Evolutionary conservation across 345 rosid species (phyloP).

Genomic region (Erodium maritimum): DNA sequence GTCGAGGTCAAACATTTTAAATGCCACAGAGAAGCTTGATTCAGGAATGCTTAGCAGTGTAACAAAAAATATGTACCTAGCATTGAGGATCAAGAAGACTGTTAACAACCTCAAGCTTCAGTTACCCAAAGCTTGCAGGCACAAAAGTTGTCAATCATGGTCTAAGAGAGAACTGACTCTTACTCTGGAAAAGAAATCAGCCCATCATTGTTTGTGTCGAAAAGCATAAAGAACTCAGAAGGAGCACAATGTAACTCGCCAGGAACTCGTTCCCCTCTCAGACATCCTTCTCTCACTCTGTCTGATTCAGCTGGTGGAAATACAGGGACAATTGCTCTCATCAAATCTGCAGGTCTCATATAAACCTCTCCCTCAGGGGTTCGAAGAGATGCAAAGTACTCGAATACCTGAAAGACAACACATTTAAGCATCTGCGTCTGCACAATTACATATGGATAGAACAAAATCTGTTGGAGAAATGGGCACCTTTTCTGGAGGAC

Average conservation of each 20-base stretch:
- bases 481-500: constrained; percentile 87
- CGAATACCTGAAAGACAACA: constrained; percentile 45
- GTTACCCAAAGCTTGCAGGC: neutral
- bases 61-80: constrained; percentile 87
- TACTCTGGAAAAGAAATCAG: constrained; percentile 88
- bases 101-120: neutral
- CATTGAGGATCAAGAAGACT: constrained; percentile 5
- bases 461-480: neutral
- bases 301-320: constrained; percentile 92
- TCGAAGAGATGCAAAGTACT: constrained; percentile 64
- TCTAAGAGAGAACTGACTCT: constrained; percentile 12
- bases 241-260: constrained; percentile 71
- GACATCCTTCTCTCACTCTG: constrained; percentile 74
- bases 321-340: constrained; percentile 89
- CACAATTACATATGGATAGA: too few species aligned
- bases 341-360: constrained; percentile 79
- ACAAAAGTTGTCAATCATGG: too few species aligned
- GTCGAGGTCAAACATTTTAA: constrained; percentile 86
- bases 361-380: constrained; percentile 52
- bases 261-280: constrained; percentile 79
- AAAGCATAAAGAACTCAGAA: constrained; percentile 80
- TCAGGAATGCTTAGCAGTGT: constrained; percentile 88
- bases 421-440: neutral
- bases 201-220: constrained; percentile 73
- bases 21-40: constrained; percentile 68